phyloP scores from a whole-genome alignment of 2,329 filamentous ascomycete species.

The Fusarium humuli region DNA sequence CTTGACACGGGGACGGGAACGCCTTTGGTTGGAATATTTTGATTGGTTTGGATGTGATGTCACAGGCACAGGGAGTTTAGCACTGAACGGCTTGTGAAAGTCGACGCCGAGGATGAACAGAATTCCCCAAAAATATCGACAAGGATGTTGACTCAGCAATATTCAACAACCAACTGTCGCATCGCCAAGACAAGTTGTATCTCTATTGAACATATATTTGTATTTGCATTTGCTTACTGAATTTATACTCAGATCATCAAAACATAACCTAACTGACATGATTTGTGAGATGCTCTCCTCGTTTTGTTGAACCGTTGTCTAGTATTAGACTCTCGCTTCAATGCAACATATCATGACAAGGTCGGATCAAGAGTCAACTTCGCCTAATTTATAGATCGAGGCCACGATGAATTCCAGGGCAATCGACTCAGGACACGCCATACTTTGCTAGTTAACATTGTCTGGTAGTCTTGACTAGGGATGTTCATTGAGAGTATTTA shows the following conservation, averaged over 20 bases:
- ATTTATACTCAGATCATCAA: too few relatives aligned
- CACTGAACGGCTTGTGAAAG: conserved; percentile 45
- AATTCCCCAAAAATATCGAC: neutral
- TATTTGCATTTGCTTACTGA: neutral
- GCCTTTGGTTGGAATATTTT: conserved; percentile 26
- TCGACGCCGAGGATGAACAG: conserved; percentile 28
- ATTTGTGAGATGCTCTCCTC: neutral
- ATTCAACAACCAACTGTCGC: neutral
- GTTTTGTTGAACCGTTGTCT: neutral
- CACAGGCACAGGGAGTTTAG: conserved; percentile 28
- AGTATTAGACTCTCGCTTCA: neutral
- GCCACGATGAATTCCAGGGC: neutral
- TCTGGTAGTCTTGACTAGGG: neutral
- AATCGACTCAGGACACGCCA: neutral
- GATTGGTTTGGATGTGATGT: conserved; percentile 41
- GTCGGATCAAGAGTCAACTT: neutral
- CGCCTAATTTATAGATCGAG: neutral
- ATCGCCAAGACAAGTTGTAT: neutral
- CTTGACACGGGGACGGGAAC: conserved; percentile 33
- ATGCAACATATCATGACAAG: neutral
- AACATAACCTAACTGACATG: too few relatives aligned
- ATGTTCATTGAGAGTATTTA: neutral
- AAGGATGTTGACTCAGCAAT: conserved; percentile 26
- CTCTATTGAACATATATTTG: neutral
- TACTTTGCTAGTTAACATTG: neutral